Conservation (phyloP, 2,329 filamentous ascomycete species). For the Claviceps purpurea region DNA sequence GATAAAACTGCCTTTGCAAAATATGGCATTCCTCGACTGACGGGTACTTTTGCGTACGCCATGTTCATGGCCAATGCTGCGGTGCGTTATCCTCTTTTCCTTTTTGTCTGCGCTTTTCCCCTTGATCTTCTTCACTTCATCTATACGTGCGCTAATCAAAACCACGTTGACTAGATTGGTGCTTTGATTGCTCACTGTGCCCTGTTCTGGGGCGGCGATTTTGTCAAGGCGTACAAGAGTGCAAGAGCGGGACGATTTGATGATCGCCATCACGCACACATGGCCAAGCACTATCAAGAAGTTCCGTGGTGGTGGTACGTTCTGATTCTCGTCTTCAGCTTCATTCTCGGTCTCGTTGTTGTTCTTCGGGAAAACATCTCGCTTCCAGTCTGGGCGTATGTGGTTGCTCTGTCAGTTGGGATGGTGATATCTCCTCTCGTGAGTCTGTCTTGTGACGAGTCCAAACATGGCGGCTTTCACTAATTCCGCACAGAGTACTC, state of each 20-base stretch:
- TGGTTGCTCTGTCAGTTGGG: slow-evolving; percentile 19
- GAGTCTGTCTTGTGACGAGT: not conserved
- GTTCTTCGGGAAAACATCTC: slow-evolving; percentile 22
- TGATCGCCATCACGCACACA: slow-evolving; percentile 39
- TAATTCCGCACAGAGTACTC: slow-evolving; percentile 25
- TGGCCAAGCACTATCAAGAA: slow-evolving; percentile 39
- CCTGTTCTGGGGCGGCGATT: slow-evolving; percentile 42
- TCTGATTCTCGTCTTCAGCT: slow-evolving; percentile 16
- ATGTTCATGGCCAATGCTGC: slow-evolving; percentile 45
- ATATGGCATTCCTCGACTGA: slow-evolving; percentile 33
- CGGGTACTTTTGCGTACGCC: slow-evolving; percentile 35
- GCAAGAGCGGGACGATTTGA: slow-evolving; percentile 21
- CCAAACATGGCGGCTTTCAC: not conserved
- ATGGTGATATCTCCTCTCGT: slow-evolving; percentile 1
- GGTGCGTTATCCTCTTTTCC: slow-evolving; percentile 14
- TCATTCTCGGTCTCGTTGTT: slow-evolving; percentile 21
- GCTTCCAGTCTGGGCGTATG: slow-evolving; percentile 22
- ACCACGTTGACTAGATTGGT: slow-evolving; percentile 28
- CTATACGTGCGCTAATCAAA: not conserved
- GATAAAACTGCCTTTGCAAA: slow-evolving; percentile 25
- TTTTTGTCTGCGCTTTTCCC: not conserved
- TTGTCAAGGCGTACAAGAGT: slow-evolving; percentile 28
- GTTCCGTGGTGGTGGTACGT: slow-evolving; percentile 24
- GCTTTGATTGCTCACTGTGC: slow-evolving; percentile 37
- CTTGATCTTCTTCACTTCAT: not conserved